A percentile compares a stretch with the other conserved stretches of the same genome.
phyloP scores from a whole-genome alignment of 2,329 filamentous ascomycete species.

The Myriosclerotinia duriaeana region DNA sequence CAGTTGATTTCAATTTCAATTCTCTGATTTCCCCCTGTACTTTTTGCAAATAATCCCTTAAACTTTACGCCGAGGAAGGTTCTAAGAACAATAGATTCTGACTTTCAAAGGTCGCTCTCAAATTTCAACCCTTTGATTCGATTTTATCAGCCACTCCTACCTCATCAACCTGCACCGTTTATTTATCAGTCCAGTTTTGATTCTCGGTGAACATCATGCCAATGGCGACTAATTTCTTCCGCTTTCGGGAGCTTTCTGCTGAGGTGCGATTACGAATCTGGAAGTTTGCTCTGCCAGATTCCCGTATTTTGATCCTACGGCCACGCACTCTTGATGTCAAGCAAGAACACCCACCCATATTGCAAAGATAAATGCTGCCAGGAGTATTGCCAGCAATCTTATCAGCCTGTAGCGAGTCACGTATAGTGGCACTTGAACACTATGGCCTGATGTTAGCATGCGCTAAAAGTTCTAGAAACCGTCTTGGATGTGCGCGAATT shows the following conservation, averaged over 20 bases:
- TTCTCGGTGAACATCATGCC: background rate
- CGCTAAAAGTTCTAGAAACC: background rate
- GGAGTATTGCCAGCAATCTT: background rate
- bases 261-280: constrained; percentile 1
- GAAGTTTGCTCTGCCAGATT: background rate
- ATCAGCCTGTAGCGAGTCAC: background rate
- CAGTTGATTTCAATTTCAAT: background rate
- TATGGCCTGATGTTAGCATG: background rate
- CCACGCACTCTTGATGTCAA: background rate
- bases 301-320: background rate
- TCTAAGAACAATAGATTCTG: background rate
- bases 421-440: background rate
- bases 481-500: background rate
- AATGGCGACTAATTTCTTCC: background rate
- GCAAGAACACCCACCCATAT: too few relatives aligned
- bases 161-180: background rate
- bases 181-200: background rate
- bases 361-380: background rate
- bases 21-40: background rate
- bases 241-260: background rate
- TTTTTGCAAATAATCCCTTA: too few relatives aligned
- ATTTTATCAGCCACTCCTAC: background rate
- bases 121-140: too few relatives aligned
- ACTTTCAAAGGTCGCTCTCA: too few relatives aligned
- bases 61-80: background rate